Conservation (phyloP, 768 basidiomycete genomes). For the Termitomyces sp. region DNA sequence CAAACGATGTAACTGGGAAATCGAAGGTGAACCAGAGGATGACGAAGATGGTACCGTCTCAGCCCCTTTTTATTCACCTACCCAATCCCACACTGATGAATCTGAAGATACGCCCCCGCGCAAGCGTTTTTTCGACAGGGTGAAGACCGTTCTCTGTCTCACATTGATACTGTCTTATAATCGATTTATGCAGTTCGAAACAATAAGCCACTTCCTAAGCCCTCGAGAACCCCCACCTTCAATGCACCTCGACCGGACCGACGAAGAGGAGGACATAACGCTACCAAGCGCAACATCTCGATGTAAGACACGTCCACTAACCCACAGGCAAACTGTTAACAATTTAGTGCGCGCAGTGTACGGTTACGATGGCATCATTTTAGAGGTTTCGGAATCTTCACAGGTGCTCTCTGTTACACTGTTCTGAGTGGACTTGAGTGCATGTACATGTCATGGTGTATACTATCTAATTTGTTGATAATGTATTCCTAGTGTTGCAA, state of each 20-base stretch:
- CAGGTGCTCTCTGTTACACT: constrained; percentile 74
- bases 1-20: constrained; percentile 89
- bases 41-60: constrained; percentile 68
- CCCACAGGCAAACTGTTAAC: constrained; percentile 3
- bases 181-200: constrained; percentile 55
- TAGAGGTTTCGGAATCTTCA: constrained; percentile 77
- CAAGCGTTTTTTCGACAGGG: constrained; percentile 71
- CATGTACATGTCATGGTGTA: neutral
- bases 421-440: constrained; percentile 41
- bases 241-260: constrained; percentile 78
- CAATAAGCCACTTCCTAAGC: constrained; percentile 73
- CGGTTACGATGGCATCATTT: constrained; percentile 79
- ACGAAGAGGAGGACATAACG: constrained; percentile 70
- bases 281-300: constrained; percentile 64
- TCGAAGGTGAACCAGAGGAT: constrained; percentile 77
- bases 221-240: constrained; percentile 75
- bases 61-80: constrained; percentile 2
- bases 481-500: constrained; percentile 6
- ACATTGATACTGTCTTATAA: neutral
- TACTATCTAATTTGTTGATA: constrained; percentile 5
- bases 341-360: constrained; percentile 43
- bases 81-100: constrained; percentile 3
- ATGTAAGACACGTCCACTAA: constrained; percentile 43
- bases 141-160: constrained; percentile 30
- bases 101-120: constrained; percentile 67